These are phyloP conservation scores for Barnettozyma populi DNA, from an alignment of 805 yeast genomes.

Conservation along the genomic window DNA sequence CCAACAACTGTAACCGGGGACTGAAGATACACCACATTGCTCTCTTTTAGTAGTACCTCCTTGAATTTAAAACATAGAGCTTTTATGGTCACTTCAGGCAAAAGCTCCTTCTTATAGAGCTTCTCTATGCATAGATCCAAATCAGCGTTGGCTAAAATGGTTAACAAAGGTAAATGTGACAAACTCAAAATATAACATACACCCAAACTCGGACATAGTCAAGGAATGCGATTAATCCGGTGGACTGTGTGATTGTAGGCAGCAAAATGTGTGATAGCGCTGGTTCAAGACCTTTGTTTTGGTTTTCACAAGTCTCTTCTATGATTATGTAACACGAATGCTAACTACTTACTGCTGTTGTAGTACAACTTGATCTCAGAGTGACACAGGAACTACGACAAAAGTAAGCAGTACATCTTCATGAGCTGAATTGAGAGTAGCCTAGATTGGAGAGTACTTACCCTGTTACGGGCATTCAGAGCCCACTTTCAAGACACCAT, in stretches of 20 bases:
- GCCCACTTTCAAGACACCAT: too few species aligned
- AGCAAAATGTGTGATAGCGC: not conserved
- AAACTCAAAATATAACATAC: not conserved
- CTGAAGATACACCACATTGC: constrained; percentile 78
- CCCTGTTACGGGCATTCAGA: too few species aligned
- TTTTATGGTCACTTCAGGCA: constrained; percentile 65
- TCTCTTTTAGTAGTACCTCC: constrained; percentile 70
- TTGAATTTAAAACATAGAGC: constrained; percentile 78
- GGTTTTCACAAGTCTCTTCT: not conserved
- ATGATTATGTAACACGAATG: not conserved
- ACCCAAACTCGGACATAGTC: not conserved
- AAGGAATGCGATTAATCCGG: too few species aligned
- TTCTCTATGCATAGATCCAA: constrained; percentile 68
- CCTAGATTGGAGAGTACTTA: too few species aligned
- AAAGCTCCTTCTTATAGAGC: constrained; percentile 54
- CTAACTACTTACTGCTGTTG: too few species aligned
- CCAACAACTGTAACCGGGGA: constrained; percentile 96
- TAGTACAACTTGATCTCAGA: too few species aligned
- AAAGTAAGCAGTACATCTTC: too few species aligned
- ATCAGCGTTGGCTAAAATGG: constrained; percentile 29
- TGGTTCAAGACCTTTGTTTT: not conserved
- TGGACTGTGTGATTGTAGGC: not conserved
- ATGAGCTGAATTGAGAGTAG: too few species aligned
- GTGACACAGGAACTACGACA: too few species aligned
- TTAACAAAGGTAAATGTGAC: not conserved